phyloP scores from a whole-genome alignment of 495 filamentous ascomycete genomes.

The Xylaria intraflava region DNA sequence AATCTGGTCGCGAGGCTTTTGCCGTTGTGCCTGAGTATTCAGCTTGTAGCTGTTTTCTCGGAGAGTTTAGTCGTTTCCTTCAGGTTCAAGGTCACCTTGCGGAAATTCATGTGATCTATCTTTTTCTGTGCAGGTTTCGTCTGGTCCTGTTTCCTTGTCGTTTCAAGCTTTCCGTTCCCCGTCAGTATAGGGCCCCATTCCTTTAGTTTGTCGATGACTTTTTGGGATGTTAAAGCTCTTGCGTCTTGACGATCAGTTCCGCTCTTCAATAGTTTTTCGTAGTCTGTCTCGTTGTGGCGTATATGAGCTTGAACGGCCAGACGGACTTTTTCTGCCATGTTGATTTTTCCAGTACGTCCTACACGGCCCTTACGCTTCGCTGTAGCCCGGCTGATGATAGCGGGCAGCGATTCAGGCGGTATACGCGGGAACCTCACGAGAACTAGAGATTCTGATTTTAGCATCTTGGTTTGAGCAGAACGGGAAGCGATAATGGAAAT shows the following conservation, averaged over 20 bases:
- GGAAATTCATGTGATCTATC: background rate
- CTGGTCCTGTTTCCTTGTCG: background rate
- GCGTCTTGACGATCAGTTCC: slow-evolving; percentile 14
- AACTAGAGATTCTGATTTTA: slow-evolving; percentile 10
- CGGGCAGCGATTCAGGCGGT: slow-evolving; percentile 15
- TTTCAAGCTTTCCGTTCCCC: background rate
- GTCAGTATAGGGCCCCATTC: background rate
- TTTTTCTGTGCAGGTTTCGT: background rate
- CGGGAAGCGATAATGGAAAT: background rate
- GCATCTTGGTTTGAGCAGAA: background rate
- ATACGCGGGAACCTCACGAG: slow-evolving; percentile 25
- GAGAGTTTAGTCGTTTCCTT: background rate
- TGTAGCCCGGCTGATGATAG: slow-evolving; percentile 23
- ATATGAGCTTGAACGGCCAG: slow-evolving; percentile 35
- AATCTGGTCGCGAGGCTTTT: too few relatives aligned
- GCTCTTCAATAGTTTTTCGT: slow-evolving; percentile 23
- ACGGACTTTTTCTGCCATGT: slow-evolving; percentile 23
- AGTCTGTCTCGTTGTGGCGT: slow-evolving; percentile 33
- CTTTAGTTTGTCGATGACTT: background rate
- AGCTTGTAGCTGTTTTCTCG: background rate
- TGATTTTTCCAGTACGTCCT: slow-evolving; percentile 24
- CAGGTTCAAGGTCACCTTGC: background rate
- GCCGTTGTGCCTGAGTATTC: too few relatives aligned
- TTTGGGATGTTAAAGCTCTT: slow-evolving; percentile 9
- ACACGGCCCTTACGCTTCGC: slow-evolving; percentile 31